A percentile compares a stretch with the other conserved stretches of the same genome.
phyloP scores from a whole-genome alignment of 148 eudicot genomes.

The Rhododendron mucronatum region DNA sequence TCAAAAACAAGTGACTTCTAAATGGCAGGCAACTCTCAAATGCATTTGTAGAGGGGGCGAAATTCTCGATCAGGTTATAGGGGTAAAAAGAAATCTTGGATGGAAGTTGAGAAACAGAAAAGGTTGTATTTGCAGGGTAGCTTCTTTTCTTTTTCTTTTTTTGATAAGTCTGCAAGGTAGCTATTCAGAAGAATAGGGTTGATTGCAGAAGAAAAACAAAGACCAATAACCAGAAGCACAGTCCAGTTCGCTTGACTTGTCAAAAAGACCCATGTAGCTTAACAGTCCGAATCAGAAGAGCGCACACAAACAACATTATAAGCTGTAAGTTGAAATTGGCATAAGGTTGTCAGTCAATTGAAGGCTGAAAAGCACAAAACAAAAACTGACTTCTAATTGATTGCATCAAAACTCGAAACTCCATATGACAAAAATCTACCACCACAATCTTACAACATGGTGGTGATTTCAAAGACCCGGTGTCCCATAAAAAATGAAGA shows the following conservation, averaged over 20 bases:
- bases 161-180: no score
- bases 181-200: no score
- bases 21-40: neutral
- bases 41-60: neutral
- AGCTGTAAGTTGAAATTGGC: no score
- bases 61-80: neutral
- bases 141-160: no score
- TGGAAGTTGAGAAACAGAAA: neutral
- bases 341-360: neutral
- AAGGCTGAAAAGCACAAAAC: neutral
- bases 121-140: neutral
- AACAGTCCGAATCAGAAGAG: no score
- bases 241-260: no score
- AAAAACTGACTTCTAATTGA: neutral
- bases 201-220: neutral
- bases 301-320: no score
- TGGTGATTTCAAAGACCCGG: neutral
- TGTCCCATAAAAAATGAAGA: neutral
- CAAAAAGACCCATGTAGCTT: no score
- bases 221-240: neutral
- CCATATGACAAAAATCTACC: neutral
- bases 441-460: neutral
- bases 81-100: neutral
- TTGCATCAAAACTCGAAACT: no score
- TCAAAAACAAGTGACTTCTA: neutral